These are phyloP conservation scores for Entonaema liquescens DNA, from an alignment of 495 filamentous ascomycete species.

Conservation along the genomic window DNA sequence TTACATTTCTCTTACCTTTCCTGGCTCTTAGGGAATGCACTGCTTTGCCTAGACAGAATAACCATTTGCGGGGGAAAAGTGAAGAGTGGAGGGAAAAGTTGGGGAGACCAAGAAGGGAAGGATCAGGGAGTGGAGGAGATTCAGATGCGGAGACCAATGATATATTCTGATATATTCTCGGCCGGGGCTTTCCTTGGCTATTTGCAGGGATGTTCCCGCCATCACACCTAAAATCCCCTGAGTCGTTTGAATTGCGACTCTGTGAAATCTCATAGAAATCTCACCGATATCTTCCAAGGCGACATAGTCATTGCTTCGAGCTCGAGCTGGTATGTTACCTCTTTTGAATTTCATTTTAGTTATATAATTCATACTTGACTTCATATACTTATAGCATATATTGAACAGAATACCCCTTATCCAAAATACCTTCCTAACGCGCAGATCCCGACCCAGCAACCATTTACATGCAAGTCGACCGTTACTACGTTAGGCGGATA, in stretches of 20 bases:
- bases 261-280: neutral
- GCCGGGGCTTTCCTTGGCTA: neutral
- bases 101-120: conserved; percentile 21
- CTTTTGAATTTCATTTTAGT: neutral
- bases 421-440: conserved; percentile 4
- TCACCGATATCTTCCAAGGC: neutral
- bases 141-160: conserved; percentile 40
- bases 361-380: neutral
- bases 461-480: conserved; percentile 20
- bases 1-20: conserved; percentile 14
- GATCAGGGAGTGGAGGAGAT: conserved; percentile 12
- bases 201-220: neutral
- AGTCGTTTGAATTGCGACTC: neutral
- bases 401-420: neutral
- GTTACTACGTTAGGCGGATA: conserved; percentile 27
- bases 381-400: neutral
- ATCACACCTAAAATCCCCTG: neutral
- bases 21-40: neutral
- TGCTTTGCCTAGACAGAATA: neutral
- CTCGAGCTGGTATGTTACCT: neutral
- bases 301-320: neutral
- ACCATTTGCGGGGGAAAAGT: conserved; percentile 34
- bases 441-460: conserved; percentile 19
- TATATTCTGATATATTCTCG: neutral
- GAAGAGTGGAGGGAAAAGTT: conserved; percentile 27